Evolutionary conservation across 1,284 basidiomycete species (phyloP).

Genomic region (Leccinum subspadiceum): DNA sequence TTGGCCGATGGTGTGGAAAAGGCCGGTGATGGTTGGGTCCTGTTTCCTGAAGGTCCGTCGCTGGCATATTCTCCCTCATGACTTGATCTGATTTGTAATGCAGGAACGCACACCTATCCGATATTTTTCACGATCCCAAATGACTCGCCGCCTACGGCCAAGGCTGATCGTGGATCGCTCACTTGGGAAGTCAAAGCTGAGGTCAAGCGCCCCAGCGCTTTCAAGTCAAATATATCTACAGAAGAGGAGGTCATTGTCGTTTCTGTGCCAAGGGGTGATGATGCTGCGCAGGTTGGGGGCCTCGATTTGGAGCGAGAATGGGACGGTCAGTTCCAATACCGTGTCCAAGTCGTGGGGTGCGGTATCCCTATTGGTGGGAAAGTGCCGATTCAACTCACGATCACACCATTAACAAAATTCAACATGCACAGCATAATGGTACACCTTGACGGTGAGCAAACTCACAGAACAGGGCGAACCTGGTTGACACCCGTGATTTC

Average conservation of each 20-base stretch:
- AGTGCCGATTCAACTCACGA: constrained; percentile 78
- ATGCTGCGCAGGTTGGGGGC: constrained; percentile 60
- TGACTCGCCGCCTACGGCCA: constrained; percentile 77
- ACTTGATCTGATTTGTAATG: constrained; percentile 4
- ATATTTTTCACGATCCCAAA: constrained; percentile 88
- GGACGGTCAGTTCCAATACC: constrained; percentile 88
- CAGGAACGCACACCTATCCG: constrained; percentile 93
- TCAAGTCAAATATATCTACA: constrained; percentile 73
- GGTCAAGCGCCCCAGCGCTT: constrained; percentile 81
- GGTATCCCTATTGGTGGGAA: constrained; percentile 82
- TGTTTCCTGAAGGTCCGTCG: constrained; percentile 79
- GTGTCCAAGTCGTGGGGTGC: constrained; percentile 79
- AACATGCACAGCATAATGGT: constrained; percentile 79
- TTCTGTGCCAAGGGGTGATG: constrained; percentile 63
- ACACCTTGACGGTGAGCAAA: constrained; percentile 73
- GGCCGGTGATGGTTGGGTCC: constrained; percentile 75
- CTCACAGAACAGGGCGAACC: background rate
- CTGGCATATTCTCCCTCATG: constrained; percentile 18
- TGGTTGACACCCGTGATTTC: constrained; percentile 2
- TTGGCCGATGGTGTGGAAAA: constrained; percentile 39
- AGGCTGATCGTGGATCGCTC: constrained; percentile 79
- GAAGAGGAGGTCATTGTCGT: constrained; percentile 78
- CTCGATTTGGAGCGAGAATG: constrained; percentile 90
- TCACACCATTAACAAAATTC: constrained; percentile 85
- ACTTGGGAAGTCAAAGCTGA: constrained; percentile 80